Evolutionary conservation across 2,329 filamentous ascomycete genomes (phyloP).

Genomic region (Fusarium sororula): DNA sequence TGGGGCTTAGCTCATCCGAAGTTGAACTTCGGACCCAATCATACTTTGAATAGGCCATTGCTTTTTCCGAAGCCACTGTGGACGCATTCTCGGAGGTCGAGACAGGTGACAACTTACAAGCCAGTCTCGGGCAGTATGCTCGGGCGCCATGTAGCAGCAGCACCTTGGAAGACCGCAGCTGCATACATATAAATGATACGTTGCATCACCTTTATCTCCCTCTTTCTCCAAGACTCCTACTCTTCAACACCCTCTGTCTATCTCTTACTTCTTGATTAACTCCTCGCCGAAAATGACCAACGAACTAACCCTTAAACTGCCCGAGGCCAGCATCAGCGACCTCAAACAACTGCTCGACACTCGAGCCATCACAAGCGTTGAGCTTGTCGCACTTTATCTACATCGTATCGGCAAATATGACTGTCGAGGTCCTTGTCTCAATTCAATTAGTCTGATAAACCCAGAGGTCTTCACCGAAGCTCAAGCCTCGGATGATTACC

Average conservation of each 20-base stretch:
- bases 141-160: too few species aligned
- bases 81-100: background rate
- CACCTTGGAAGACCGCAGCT: background rate
- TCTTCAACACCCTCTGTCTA: too few species aligned
- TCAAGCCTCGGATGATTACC: constrained; percentile 41
- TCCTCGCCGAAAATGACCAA: background rate
- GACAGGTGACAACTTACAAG: too few species aligned
- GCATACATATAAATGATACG: background rate
- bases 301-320: rapidly evolving
- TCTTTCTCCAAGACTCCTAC: too few species aligned
- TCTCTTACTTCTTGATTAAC: background rate
- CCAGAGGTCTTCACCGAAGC: constrained; percentile 41
- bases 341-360: background rate
- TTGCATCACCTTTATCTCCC: too few species aligned
- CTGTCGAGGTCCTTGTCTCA: constrained; percentile 36
- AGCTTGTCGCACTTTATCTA: constrained; percentile 42
- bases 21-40: background rate
- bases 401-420: constrained; percentile 42
- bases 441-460: constrained; percentile 44
- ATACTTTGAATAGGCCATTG: rapidly evolving
- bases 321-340: background rate
- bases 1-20: background rate
- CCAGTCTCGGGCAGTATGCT: background rate
- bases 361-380: constrained; percentile 31
- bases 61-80: too few species aligned